A percentile compares a stretch with the other conserved stretches of the same genome.
phyloP scores from a whole-genome alignment of 306 rosid species.

The Trichosanthes cucumerina region DNA sequence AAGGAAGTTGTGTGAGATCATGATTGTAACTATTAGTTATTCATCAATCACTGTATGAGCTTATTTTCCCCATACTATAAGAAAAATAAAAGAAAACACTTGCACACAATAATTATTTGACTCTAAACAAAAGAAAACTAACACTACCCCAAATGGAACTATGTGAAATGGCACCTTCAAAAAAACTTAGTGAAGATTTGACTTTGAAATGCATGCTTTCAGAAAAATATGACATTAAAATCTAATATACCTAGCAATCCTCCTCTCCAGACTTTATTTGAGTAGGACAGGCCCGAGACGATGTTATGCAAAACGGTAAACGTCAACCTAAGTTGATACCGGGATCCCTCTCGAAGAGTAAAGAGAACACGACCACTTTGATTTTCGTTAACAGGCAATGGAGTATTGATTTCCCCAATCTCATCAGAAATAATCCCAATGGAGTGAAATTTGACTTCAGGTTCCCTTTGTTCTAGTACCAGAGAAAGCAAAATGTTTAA shows the following conservation, averaged over 20 bases:
- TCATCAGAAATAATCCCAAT: constrained; percentile 67
- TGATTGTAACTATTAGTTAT: neutral
- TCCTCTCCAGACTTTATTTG: constrained; percentile 89
- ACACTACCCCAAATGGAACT: neutral
- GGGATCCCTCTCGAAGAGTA: constrained; percentile 64
- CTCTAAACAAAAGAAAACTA: neutral
- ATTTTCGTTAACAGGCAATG: constrained; percentile 49
- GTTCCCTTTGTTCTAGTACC: constrained; percentile 39
- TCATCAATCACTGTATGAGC: neutral
- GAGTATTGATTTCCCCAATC: constrained; percentile 54
- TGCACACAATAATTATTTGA: neutral
- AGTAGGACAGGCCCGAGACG: constrained; percentile 75
- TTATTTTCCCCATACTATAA: neutral
- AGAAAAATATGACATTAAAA: neutral
- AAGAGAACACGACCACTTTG: constrained; percentile 38
- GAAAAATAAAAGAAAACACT: neutral
- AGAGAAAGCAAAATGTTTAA: neutral
- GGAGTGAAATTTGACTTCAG: constrained; percentile 86
- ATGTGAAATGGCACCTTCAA: neutral
- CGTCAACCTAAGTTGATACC: constrained; percentile 58
- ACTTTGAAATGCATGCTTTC: neutral
- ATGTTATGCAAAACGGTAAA: constrained; percentile 85
- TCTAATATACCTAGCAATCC: constrained; percentile 58
- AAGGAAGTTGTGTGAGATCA: neutral
- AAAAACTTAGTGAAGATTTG: neutral